Conservation (phyloP, 495 filamentous ascomycete species). For the Parmelia sp. region DNA sequence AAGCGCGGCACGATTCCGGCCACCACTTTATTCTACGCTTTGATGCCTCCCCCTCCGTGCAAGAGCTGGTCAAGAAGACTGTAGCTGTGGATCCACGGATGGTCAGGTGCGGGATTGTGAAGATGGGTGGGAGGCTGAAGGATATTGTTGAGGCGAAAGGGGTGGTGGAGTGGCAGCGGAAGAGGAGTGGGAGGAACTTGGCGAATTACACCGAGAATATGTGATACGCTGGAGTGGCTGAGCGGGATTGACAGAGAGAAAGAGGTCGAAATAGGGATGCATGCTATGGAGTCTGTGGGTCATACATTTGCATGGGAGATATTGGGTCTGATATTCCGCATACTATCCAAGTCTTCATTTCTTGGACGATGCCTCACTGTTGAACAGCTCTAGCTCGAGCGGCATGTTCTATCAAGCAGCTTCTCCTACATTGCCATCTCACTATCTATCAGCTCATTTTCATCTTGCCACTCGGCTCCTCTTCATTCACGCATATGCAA, state of each 20-base stretch:
- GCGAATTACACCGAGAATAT: background rate
- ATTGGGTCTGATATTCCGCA: background rate
- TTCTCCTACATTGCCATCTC: background rate
- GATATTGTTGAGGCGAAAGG: constrained; percentile 58
- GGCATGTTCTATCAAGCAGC: background rate
- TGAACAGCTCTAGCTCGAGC: background rate
- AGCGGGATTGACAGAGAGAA: background rate
- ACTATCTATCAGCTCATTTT: background rate
- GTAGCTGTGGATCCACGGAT: constrained; percentile 85
- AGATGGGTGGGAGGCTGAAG: constrained; percentile 72
- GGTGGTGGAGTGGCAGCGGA: constrained; percentile 49
- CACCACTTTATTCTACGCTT: constrained; percentile 99
- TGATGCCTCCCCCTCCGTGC: constrained; percentile 63
- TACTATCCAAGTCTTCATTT: background rate
- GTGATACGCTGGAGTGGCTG: background rate
- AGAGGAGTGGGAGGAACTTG: constrained; percentile 1
- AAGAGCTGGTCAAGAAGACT: constrained; percentile 64
- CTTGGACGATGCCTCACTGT: background rate
- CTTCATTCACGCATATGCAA: background rate
- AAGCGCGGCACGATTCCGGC: constrained; percentile 69
- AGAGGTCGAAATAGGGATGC: background rate
- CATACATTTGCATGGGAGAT: background rate
- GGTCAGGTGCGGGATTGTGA: constrained; percentile 79
- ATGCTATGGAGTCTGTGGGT: background rate
- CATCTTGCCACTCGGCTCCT: background rate